Conservation (phyloP, 148 eudicot species). For the Rhododendron ovatum region DNA sequence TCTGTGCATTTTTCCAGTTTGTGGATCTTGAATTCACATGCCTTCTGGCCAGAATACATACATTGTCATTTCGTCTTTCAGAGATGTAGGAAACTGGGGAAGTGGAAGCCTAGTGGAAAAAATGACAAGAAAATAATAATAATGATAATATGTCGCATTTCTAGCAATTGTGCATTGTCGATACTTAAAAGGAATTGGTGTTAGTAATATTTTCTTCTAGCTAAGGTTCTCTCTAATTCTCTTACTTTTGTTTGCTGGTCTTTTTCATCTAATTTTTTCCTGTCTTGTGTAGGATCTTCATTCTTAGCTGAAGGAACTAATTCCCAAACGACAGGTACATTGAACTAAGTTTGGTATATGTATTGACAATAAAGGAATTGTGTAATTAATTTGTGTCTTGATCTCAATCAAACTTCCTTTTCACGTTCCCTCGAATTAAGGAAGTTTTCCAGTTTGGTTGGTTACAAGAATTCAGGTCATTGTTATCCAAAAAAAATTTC, state of each 20-base stretch:
- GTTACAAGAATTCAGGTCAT: background rate
- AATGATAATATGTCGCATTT: background rate
- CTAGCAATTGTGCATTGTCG: background rate
- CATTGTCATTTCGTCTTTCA: too few relatives aligned
- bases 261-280: background rate
- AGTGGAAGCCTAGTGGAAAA: background rate
- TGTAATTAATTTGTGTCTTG: background rate
- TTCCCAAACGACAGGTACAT: slow-evolving; percentile 88
- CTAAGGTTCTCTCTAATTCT: background rate
- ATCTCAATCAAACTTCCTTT: background rate
- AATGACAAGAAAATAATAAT: background rate
- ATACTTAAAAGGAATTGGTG: background rate
- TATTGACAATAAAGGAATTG: background rate
- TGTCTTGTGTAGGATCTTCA: slow-evolving; percentile 60
- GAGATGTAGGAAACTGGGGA: background rate
- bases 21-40: background rate
- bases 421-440: background rate
- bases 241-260: background rate
- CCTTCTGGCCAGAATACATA: too few relatives aligned
- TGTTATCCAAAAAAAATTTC: too few relatives aligned
- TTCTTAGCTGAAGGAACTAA: slow-evolving; percentile 86
- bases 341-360: slow-evolving; percentile 1
- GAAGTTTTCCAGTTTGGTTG: background rate
- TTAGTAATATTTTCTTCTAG: background rate
- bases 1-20: background rate